Percentiles rank a stretch among this genome's conserved stretches.
Conservation (phyloP, 2,329 filamentous ascomycete species). For the Cytospora piceicola region DNA sequence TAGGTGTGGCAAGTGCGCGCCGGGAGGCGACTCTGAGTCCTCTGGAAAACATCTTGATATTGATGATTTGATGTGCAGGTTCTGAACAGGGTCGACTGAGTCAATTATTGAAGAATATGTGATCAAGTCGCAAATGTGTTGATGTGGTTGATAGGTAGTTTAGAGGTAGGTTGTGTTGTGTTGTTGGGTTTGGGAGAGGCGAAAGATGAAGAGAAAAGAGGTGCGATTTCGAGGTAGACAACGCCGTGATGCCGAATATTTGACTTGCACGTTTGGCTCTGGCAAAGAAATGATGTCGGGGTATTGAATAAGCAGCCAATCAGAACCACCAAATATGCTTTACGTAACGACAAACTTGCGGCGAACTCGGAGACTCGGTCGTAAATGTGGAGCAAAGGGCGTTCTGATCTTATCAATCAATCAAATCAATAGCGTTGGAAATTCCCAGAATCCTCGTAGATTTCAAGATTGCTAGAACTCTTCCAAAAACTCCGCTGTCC, state of each 20-base stretch:
- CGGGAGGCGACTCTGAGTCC: slow-evolving; percentile 49
- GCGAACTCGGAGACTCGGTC: slow-evolving; percentile 25
- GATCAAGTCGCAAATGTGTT: neutral
- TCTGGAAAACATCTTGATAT: slow-evolving; percentile 51
- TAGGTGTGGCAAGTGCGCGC: slow-evolving; percentile 46
- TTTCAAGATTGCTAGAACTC: neutral
- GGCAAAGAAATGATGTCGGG: slow-evolving; percentile 23
- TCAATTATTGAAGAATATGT: slow-evolving; percentile 3
- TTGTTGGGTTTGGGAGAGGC: slow-evolving; percentile 3
- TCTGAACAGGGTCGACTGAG: neutral
- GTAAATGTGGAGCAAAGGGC: neutral
- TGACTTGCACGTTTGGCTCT: slow-evolving; percentile 21
- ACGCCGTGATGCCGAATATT: slow-evolving; percentile 23
- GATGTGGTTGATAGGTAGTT: slow-evolving; percentile 6
- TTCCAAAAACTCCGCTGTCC: slow-evolving; percentile 7
- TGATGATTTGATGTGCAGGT: neutral
- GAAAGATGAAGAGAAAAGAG: slow-evolving; percentile 7
- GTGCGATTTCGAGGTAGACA: slow-evolving; percentile 6
- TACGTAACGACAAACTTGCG: slow-evolving; percentile 15
- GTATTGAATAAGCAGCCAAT: slow-evolving; percentile 9
- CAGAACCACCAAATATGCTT: rapidly evolving
- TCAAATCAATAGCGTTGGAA: slow-evolving; percentile 14
- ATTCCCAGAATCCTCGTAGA: slow-evolving; percentile 5
- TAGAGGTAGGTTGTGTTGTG: slow-evolving; percentile 8
- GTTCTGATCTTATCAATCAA: slow-evolving; percentile 23